Conservation (phyloP, 192 early-diverging fungal species). For the Gonapodya prolifera region DNA sequence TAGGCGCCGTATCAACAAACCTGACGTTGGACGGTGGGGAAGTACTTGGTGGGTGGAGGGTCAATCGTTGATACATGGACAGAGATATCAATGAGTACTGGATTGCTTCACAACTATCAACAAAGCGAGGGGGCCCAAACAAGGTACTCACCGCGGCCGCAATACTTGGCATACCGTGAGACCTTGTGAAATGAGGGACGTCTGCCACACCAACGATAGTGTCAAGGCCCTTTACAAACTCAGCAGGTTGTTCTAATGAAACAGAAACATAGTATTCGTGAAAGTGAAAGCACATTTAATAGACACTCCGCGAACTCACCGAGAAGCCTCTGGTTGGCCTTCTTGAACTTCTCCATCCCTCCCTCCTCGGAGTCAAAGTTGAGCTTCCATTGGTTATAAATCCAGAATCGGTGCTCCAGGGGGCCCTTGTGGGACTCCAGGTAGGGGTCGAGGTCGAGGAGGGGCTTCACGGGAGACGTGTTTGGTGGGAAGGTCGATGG, state of each 20-base stretch:
- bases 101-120: not conserved
- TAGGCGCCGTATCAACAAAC: too few relatives aligned
- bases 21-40: not conserved
- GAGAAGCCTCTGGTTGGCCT: too few relatives aligned
- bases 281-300: too few relatives aligned
- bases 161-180: not conserved
- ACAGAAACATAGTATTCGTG: too few relatives aligned
- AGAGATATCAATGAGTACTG: too few relatives aligned
- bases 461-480: not conserved
- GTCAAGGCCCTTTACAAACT: not conserved
- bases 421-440: not conserved
- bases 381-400: not conserved
- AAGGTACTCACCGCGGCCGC: not conserved
- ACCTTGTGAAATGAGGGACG: not conserved
- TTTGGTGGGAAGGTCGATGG: not conserved
- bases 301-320: too few relatives aligned
- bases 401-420: not conserved
- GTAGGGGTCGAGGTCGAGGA: not conserved
- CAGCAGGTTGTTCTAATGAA: not conserved
- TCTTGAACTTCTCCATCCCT: not conserved
- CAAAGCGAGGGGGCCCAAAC: too few relatives aligned
- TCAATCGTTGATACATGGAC: not conserved
- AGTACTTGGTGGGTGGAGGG: not conserved
- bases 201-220: not conserved
- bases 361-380: not conserved